Percentiles rank a stretch among this genome's conserved stretches.
These are phyloP conservation scores for Bombardia bombarda DNA, from an alignment of 495 filamentous ascomycete species.

Conservation along the genomic window DNA sequence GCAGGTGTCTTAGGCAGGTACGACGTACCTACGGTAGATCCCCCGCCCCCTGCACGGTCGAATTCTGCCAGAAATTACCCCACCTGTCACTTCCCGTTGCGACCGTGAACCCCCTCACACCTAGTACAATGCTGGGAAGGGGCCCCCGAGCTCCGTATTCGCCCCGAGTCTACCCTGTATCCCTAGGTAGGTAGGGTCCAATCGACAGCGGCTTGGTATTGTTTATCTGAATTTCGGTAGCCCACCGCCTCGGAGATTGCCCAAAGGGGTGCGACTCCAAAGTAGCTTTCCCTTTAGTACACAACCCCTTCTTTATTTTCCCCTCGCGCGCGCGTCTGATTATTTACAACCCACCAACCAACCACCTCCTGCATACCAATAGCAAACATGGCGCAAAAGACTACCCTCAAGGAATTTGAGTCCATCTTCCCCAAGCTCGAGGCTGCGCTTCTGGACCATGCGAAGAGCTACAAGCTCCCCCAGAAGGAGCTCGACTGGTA, in stretches of 20 bases:
- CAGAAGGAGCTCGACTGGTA: conserved; percentile 80
- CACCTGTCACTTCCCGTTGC: too few species aligned
- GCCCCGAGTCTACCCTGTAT: too few species aligned
- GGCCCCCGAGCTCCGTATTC: too few species aligned
- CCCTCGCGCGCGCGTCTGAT: neutral
- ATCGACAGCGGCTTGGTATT: too few species aligned
- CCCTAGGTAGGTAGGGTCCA: too few species aligned
- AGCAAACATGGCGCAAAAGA: conserved; percentile 52
- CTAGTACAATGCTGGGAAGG: too few species aligned
- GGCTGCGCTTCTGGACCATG: conserved; percentile 66
- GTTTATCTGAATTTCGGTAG: too few species aligned
- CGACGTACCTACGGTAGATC: too few species aligned
- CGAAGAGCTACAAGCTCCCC: conserved; percentile 72
- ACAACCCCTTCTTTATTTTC: neutral
- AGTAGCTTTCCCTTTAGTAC: neutral
- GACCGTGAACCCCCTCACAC: too few species aligned
- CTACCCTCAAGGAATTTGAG: conserved; percentile 79
- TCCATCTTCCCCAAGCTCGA: conserved; percentile 72
- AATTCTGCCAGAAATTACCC: too few species aligned
- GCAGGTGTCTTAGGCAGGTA: too few species aligned
- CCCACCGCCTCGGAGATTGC: conserved; percentile 1
- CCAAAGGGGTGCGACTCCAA: neutral
- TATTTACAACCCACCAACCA: neutral
- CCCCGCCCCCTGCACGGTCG: too few species aligned
- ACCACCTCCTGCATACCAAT: neutral